phyloP scores from a whole-genome alignment of 1,139 yeast species.

The Taiozyma sp. region DNA sequence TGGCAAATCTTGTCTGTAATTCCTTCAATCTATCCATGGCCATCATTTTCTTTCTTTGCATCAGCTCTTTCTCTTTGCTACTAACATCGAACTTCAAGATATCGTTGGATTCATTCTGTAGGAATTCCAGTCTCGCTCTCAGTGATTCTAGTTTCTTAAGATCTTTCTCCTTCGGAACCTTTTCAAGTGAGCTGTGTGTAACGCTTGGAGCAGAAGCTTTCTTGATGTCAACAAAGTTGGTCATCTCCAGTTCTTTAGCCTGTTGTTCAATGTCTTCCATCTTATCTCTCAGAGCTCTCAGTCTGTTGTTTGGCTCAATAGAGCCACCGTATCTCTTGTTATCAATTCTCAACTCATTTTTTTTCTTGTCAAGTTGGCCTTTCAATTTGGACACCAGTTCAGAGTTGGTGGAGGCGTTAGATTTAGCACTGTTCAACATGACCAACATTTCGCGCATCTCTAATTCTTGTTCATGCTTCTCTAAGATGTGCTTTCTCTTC shows the following conservation, averaged over 20 bases:
- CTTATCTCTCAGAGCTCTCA: constrained; percentile 72
- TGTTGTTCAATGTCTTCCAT: constrained; percentile 83
- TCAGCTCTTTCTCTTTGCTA: constrained; percentile 46
- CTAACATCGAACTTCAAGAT: constrained; percentile 59
- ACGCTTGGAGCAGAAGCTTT: constrained; percentile 6
- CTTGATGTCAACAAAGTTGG: constrained; percentile 57
- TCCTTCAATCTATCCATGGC: constrained; percentile 68
- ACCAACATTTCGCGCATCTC: constrained; percentile 84
- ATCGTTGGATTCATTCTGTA: constrained; percentile 72
- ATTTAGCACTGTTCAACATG: constrained; percentile 39
- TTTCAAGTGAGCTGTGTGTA: constrained; percentile 17
- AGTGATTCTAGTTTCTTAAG: constrained; percentile 43
- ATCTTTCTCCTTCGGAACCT: constrained; percentile 27
- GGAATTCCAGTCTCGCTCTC: constrained; percentile 50
- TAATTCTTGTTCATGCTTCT: constrained; percentile 81
- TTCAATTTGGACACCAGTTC: constrained; percentile 48
- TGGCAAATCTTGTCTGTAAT: constrained; percentile 55
- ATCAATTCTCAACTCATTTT: constrained; percentile 55
- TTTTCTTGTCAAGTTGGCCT: constrained; percentile 56
- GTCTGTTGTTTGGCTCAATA: constrained; percentile 73
- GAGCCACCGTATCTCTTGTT: constrained; percentile 49
- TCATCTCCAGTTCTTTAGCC: constrained; percentile 85
- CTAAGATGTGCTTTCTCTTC: constrained; percentile 64
- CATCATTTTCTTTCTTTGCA: constrained; percentile 51
- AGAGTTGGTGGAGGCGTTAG: constrained; percentile 20